These are phyloP conservation scores for Saccharomyces hybrid DNA, from an alignment of 1,139 yeast species.

Conservation along the genomic window DNA sequence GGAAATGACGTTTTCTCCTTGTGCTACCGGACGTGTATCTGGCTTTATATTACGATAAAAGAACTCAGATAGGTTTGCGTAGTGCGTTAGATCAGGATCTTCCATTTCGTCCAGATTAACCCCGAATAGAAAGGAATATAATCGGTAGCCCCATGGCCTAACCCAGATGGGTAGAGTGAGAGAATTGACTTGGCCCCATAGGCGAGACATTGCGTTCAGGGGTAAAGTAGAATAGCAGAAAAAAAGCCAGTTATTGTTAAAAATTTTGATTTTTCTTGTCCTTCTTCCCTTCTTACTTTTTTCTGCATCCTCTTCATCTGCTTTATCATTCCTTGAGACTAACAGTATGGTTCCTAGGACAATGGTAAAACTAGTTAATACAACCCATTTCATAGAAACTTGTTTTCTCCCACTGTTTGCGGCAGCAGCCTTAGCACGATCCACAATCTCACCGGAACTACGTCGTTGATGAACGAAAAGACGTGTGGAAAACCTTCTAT, in stretches of 20 bases:
- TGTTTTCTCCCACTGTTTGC: constrained; percentile 3
- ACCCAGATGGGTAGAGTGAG: constrained; percentile 83
- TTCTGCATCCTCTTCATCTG: constrained; percentile 23
- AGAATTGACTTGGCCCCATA: constrained; percentile 91
- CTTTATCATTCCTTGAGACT: constrained; percentile 19
- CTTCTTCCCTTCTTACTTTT: constrained; percentile 2
- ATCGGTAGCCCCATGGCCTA: constrained; percentile 70
- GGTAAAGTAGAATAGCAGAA: constrained; percentile 89
- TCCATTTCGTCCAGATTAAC: constrained; percentile 85
- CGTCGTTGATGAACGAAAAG: constrained; percentile 8
- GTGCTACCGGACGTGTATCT: constrained; percentile 70
- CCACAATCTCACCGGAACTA: constrained; percentile 9
- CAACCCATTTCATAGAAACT: constrained; percentile 41
- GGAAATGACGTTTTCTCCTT: constrained; percentile 51
- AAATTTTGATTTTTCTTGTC: constrained; percentile 20
- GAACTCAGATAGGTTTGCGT: constrained; percentile 79
- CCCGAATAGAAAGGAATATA: constrained; percentile 77
- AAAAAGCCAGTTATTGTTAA: constrained; percentile 69
- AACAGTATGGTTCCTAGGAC: constrained; percentile 24
- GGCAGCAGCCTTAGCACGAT: constrained; percentile 5
- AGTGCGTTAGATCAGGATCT: constrained; percentile 68
- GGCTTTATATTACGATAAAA: constrained; percentile 79
- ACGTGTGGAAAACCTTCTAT: constrained; percentile 18
- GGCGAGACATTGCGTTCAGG: constrained; percentile 77
- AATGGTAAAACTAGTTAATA: constrained; percentile 27